These are phyloP conservation scores for Posidonia oceanica DNA, from an alignment of 116 monocot genomes.

Conservation along the genomic window DNA sequence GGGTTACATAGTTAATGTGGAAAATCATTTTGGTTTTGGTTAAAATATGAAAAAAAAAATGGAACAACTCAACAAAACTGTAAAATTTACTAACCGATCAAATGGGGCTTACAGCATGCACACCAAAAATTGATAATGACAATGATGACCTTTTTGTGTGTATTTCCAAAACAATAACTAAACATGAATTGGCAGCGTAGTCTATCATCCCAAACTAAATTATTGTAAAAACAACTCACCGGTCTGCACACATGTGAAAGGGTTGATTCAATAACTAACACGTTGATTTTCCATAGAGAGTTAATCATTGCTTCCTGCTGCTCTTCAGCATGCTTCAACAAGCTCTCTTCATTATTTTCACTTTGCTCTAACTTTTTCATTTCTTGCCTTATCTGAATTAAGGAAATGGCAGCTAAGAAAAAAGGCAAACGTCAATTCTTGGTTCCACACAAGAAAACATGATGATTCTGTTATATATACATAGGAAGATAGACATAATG, in stretches of 20 bases:
- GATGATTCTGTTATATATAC: background rate
- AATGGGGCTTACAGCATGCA: too few relatives aligned
- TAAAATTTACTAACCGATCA: too few relatives aligned
- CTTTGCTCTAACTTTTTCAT: slow-evolving; percentile 48
- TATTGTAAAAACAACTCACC: slow-evolving; percentile 25
- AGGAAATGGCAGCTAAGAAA: slow-evolving; percentile 50
- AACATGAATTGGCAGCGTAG: background rate
- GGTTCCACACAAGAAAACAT: background rate
- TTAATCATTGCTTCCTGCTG: slow-evolving; percentile 75
- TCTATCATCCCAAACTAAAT: background rate
- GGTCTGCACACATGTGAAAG: slow-evolving; percentile 69
- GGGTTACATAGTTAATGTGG: too few relatives aligned
- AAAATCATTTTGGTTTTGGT: too few relatives aligned
- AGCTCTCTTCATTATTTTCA: slow-evolving; percentile 38
- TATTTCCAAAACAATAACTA: background rate
- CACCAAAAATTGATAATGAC: too few relatives aligned
- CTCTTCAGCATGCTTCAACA: slow-evolving; percentile 48
- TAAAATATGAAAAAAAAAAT: too few relatives aligned
- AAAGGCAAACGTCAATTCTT: background rate
- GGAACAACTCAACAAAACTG: too few relatives aligned
- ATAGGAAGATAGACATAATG: too few relatives aligned
- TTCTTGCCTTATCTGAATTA: slow-evolving; percentile 75
- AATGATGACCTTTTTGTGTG: background rate
- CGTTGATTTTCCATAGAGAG: slow-evolving; percentile 90
- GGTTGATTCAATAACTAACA: slow-evolving; percentile 77